A percentile compares a stretch with the other conserved stretches of the same genome.
These are phyloP conservation scores for Colletotrichum siamense DNA, from an alignment of 2,329 filamentous ascomycete species.

Conservation along the genomic window DNA sequence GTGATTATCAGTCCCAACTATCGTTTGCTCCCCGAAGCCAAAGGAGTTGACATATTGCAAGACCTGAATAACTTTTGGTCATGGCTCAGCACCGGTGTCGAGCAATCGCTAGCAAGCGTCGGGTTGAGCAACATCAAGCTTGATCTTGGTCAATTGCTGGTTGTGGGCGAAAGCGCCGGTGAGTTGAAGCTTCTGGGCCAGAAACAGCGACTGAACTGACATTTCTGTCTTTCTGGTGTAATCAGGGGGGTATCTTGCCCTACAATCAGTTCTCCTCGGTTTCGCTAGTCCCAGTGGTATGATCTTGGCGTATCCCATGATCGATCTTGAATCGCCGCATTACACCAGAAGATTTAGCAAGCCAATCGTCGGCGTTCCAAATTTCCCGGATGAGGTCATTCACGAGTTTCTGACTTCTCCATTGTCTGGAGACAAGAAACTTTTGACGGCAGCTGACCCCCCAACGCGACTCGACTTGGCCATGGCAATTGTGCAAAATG, in stretches of 20 bases:
- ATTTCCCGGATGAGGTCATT: not conserved
- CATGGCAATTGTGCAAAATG: not conserved
- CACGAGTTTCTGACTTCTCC: not conserved
- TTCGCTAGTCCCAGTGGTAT: not conserved
- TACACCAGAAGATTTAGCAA: not conserved
- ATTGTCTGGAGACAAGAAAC: not conserved
- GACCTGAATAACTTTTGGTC: not conserved
- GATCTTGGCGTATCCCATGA: not conserved
- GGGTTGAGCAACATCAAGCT: not conserved
- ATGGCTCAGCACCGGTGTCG: not conserved
- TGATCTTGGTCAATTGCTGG: not conserved
- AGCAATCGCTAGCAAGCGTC: not conserved
- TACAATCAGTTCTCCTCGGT: not conserved
- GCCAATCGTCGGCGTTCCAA: not conserved
- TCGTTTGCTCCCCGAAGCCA: not conserved
- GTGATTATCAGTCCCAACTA: not conserved
- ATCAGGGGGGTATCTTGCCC: not conserved
- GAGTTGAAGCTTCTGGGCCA: not conserved
- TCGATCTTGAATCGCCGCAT: not conserved
- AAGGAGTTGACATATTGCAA: not conserved
- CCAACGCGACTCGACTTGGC: not conserved
- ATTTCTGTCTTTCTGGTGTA: not conserved
- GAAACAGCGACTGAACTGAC: not conserved
- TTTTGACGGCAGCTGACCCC: not conserved
- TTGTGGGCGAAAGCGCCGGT: not conserved